Percentiles rank a stretch among this genome's conserved stretches.
These are phyloP conservation scores for Cladochytrium tenue DNA, from an alignment of 371 early-diverging fungal species.

Conservation along the genomic window DNA sequence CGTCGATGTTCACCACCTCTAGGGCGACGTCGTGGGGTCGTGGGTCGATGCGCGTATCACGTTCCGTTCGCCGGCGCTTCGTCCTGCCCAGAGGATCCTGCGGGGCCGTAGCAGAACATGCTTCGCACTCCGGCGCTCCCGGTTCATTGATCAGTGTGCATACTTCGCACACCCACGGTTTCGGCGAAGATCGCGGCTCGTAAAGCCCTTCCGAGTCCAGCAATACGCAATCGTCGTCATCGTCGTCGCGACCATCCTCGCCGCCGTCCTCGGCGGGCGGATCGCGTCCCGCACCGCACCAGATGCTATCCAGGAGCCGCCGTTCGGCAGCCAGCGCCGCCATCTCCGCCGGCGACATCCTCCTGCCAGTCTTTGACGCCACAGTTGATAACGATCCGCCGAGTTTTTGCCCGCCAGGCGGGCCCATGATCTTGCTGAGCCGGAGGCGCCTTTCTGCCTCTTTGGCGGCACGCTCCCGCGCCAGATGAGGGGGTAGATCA, in stretches of 20 bases:
- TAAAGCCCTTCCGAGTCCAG: not conserved
- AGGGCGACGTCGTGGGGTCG: too few relatives aligned
- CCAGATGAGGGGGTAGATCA: constrained; percentile 28
- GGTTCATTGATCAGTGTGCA: not conserved
- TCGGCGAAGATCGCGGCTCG: not conserved
- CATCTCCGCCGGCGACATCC: constrained; percentile 32
- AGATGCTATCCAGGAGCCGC: constrained; percentile 49
- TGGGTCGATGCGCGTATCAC: too few relatives aligned
- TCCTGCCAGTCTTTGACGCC: constrained; percentile 1
- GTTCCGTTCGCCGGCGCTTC: too few relatives aligned
- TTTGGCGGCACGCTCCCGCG: constrained; percentile 32
- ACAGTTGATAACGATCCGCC: constrained; percentile 27
- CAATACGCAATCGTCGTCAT: not conserved
- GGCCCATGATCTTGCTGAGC: constrained; percentile 42
- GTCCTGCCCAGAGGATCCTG: too few relatives aligned
- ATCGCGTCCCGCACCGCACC: constrained; percentile 57
- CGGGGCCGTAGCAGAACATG: not conserved
- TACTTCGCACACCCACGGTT: not conserved
- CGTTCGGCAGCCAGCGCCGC: constrained; percentile 63
- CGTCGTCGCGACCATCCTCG: not conserved
- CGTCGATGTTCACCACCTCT: too few relatives aligned
- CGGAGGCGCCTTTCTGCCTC: constrained; percentile 56
- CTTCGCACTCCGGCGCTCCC: not conserved
- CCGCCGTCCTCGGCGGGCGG: constrained; percentile 1
- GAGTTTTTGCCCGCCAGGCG: constrained; percentile 51